A percentile compares a stretch with the other conserved stretches of the same genome.
phyloP scores from a whole-genome alignment of 345 rosid species.

The Syzygium aromaticum region DNA sequence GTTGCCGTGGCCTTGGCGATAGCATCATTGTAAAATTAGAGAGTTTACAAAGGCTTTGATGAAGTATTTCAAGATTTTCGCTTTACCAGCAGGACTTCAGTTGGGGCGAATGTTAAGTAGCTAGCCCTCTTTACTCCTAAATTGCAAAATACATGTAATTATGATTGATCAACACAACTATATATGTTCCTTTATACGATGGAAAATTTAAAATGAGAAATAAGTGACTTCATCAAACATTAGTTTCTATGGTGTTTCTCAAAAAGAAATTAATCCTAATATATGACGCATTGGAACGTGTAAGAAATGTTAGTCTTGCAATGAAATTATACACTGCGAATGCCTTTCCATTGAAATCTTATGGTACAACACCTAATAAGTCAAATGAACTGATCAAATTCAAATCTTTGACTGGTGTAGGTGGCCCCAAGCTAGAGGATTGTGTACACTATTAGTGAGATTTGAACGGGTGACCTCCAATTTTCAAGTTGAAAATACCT shows the following conservation, averaged over 20 bases:
- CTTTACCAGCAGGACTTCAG: neutral
- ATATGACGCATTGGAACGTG: neutral
- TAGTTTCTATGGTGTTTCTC: neutral
- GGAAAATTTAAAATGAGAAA: neutral
- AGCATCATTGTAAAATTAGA: neutral
- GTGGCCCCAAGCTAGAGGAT: neutral
- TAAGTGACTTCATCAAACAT: neutral
- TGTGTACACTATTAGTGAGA: too few species aligned
- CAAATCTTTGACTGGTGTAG: neutral
- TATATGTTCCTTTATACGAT: neutral
- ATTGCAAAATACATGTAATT: neutral
- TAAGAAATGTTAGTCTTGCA: neutral
- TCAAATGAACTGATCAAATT: neutral
- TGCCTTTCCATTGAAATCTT: neutral
- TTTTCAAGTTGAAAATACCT: too few species aligned
- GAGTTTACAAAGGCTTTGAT: neutral
- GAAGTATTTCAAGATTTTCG: neutral
- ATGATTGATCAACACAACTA: neutral
- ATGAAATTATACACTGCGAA: neutral
- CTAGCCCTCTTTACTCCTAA: neutral
- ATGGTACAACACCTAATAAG: neutral
- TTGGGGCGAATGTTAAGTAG: neutral
- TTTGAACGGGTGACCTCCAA: too few species aligned
- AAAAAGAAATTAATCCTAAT: neutral
- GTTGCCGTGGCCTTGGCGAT: fast-evolving